Base-by-base conservation (phyloP, 2,329 filamentous ascomycete genomes). In the Pseudogymnoascus sp. region DNA sequence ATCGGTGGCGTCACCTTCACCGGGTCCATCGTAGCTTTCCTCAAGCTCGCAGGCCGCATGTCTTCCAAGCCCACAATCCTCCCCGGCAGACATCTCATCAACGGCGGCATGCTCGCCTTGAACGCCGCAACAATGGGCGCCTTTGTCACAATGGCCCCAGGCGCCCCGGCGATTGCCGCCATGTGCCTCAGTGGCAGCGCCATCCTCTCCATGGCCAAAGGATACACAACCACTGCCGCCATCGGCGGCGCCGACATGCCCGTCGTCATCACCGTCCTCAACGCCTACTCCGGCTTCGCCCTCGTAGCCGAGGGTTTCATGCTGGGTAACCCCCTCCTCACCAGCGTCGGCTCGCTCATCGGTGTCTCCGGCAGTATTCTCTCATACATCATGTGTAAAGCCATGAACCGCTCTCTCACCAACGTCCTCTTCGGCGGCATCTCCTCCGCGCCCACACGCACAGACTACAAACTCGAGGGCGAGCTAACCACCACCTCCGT, bases 201-300 rank as follows among this genome's bases (percentile, higher is more conserved):
- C 0, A 78, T 84, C 0, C 78, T 96, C 23, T 93, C 89, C 65
- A 96, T 96, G 74, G 77, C 89, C 66, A 93, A 96, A 74, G 92
- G 92, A 6, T 96, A 86, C 72, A 96, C 91, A 0, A 96, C 91
- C 0, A 96, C 92, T 0, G 83, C 91, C 1, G 90, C 90, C 0
- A 96, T 96, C 71, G 92, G 92, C 21, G 92, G 91, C n/a, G 91
- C 91, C 11, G 92, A 96, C 71, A 96, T 96, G 91, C 91, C 88
- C 12, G 91, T 96, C 4, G 90, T 95, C 34, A 96, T 96, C 67
- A 96, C 91, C 0, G 91, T 96, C 0, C 77, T 96, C 18, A 96
- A 96, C 69, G 91, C 91, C 0, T 96, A 96, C 73, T 93, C 90
- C 59, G 92, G 92, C 11, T 96, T 96, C 64, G 92, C 92, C 0